Conservation (phyloP, 805 yeast genomes). For the Cyberlindnera mississippiensis region DNA sequence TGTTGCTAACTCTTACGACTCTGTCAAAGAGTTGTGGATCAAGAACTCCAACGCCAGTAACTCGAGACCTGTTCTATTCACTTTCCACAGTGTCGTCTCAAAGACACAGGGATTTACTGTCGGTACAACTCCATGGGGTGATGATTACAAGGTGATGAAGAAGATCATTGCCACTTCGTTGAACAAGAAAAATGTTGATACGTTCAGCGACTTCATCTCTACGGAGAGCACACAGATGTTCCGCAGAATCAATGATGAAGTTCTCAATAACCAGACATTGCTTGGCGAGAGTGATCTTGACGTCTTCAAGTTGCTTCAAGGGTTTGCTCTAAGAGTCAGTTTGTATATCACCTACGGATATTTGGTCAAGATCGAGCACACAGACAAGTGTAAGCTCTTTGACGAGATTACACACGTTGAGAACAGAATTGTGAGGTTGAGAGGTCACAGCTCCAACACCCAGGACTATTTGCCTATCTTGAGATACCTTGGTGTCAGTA, state of each 20-base stretch:
- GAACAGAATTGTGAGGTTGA: constrained; percentile 48
- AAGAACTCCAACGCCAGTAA: constrained; percentile 47
- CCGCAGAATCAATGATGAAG: constrained; percentile 20
- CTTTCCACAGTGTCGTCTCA: constrained; percentile 63
- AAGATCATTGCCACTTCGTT: constrained; percentile 45
- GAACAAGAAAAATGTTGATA: constrained; percentile 33
- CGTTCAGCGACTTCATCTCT: constrained; percentile 34
- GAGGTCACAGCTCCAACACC: constrained; percentile 54
- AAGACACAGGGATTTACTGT: constrained; percentile 54
- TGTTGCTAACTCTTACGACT: constrained; percentile 61
- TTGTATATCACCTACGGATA: constrained; percentile 51
- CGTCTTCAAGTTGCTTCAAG: constrained; percentile 41
- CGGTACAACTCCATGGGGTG: constrained; percentile 61
- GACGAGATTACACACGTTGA: constrained; percentile 53
- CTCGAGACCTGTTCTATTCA: constrained; percentile 63
- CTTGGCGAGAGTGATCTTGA: constrained; percentile 33
- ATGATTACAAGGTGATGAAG: constrained; percentile 42
- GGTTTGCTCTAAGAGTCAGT: constrained; percentile 48
- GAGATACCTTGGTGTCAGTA: constrained; percentile 29
- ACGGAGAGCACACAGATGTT: constrained; percentile 33
- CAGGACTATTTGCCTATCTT: constrained; percentile 52
- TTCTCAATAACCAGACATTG: background rate
- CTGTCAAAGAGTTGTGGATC: constrained; percentile 53
- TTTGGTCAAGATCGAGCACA: constrained; percentile 38
- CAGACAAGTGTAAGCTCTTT: constrained; percentile 36